Conservation (phyloP, 495 filamentous ascomycete genomes). For the Jackrogersella multiformis region DNA sequence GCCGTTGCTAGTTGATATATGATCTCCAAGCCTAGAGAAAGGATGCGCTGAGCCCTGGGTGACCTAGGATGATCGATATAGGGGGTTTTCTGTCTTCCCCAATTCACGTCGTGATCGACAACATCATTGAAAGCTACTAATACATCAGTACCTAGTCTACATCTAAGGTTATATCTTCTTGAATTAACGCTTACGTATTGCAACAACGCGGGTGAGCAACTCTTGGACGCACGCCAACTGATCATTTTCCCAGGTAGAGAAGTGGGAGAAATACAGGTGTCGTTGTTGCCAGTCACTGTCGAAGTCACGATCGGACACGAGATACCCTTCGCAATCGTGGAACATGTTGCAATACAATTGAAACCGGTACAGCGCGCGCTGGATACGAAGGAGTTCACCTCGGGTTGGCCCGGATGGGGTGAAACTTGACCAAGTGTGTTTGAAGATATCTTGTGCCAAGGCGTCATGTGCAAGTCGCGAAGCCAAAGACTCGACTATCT, state of each 20-base stretch:
- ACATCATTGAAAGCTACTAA: no score
- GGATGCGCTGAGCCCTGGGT: not conserved
- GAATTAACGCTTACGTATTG: constrained; percentile 2
- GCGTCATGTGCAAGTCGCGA: no score
- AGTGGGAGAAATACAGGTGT: constrained; percentile 2
- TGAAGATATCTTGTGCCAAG: not conserved
- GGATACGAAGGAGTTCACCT: constrained; percentile 13
- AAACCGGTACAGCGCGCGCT: constrained; percentile 44
- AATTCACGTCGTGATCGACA: no score
- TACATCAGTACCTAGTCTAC: no score
- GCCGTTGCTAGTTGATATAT: not conserved
- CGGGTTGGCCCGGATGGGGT: not conserved
- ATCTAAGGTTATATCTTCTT: not conserved
- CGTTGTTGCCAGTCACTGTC: no score
- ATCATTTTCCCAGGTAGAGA: constrained; percentile 5
- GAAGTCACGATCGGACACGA: no score
- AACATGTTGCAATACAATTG: constrained; percentile 39
- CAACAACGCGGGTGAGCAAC: not conserved
- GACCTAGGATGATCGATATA: not conserved
- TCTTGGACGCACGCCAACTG: constrained; percentile 12
- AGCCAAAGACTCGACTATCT: constrained; percentile 9
- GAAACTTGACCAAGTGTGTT: not conserved
- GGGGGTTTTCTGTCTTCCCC: no score
- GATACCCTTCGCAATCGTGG: no score
- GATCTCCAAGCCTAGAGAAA: not conserved